A percentile compares a stretch with the other conserved stretches of the same genome.
Conservation (phyloP, 1,139 yeast genomes). For the Geotrichum phurueaensis region DNA sequence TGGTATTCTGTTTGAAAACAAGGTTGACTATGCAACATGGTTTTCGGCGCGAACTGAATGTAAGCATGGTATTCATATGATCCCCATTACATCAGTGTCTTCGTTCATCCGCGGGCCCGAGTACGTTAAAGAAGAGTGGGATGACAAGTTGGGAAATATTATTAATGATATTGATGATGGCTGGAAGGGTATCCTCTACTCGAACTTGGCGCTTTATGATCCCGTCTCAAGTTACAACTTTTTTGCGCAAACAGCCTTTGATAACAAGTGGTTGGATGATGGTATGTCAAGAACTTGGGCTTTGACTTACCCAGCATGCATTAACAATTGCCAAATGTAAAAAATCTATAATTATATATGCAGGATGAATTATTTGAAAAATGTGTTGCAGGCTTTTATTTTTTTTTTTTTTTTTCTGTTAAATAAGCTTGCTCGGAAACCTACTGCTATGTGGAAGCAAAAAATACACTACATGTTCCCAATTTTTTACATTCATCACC, state of each 20-base stretch:
- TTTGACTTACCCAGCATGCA: slow-evolving; percentile 63
- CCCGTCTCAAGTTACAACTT: slow-evolving; percentile 57
- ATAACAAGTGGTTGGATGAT: slow-evolving; percentile 56
- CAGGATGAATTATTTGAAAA: too few species aligned
- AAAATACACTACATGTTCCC: neutral
- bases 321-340: slow-evolving; percentile 13
- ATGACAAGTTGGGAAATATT: slow-evolving; percentile 42
- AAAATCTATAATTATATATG: neutral
- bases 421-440: neutral
- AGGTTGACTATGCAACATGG: slow-evolving; percentile 82
- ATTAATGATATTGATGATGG: slow-evolving; percentile 58
- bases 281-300: slow-evolving; percentile 93
- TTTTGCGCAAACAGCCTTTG: slow-evolving; percentile 51
- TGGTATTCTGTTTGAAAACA: slow-evolving; percentile 72
- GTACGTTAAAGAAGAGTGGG: slow-evolving; percentile 78
- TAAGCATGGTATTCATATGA: slow-evolving; percentile 89
- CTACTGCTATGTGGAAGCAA: neutral
- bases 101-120: slow-evolving; percentile 60
- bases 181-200: slow-evolving; percentile 77
- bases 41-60: slow-evolving; percentile 68
- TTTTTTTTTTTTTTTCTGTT: neutral
- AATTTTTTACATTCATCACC: neutral
- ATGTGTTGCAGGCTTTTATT: neutral
- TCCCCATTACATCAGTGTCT: slow-evolving; percentile 81
- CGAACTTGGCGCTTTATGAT: slow-evolving; percentile 67